Percentiles rank a stretch among this genome's conserved stretches.
Conservation (phyloP, 148 eudicot species). For the Chenopodium quinoa region DNA sequence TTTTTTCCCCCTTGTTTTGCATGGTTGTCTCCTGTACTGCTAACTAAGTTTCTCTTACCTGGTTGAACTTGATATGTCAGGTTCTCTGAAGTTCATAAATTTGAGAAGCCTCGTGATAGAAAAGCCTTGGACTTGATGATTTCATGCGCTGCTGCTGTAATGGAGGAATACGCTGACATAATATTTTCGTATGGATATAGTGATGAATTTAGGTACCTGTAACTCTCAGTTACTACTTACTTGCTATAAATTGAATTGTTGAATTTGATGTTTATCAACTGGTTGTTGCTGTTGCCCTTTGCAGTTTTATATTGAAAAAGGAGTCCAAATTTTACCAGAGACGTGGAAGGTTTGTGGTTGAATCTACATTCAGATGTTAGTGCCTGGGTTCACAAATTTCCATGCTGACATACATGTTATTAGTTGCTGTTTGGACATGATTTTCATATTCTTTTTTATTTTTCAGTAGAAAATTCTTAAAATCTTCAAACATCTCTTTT, state of each 20-base stretch:
- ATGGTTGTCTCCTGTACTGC: not conserved
- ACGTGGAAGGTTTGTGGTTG: conserved; percentile 65
- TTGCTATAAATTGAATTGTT: not conserved
- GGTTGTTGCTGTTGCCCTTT: conserved; percentile 22
- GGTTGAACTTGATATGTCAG: conserved; percentile 29
- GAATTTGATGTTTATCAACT: not conserved
- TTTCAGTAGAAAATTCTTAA: too few relatives aligned
- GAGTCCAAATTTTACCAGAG: conserved; percentile 67
- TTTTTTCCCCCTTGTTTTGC: not conserved
- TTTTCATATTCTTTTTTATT: not conserved
- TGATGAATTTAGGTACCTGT: conserved; percentile 69
- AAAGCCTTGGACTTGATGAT: conserved; percentile 81
- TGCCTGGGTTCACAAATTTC: not conserved
- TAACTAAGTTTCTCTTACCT: not conserved
- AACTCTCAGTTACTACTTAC: not conserved
- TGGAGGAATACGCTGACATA: conserved; percentile 71
- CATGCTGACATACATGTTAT: not conserved
- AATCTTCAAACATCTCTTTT: conserved; percentile 12
- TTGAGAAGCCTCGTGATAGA: conserved; percentile 74
- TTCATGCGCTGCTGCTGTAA: conserved; percentile 58
- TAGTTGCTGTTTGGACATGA: not conserved
- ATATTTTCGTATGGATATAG: conserved; percentile 75
- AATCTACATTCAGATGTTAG: conserved; percentile 4
- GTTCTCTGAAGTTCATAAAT: conserved; percentile 62
- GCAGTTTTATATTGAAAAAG: conserved; percentile 80